A percentile compares a stretch with the other conserved stretches of the same genome.
phyloP scores from a whole-genome alignment of 352 stramenopile species.

The Lagenidium sp. region DNA sequence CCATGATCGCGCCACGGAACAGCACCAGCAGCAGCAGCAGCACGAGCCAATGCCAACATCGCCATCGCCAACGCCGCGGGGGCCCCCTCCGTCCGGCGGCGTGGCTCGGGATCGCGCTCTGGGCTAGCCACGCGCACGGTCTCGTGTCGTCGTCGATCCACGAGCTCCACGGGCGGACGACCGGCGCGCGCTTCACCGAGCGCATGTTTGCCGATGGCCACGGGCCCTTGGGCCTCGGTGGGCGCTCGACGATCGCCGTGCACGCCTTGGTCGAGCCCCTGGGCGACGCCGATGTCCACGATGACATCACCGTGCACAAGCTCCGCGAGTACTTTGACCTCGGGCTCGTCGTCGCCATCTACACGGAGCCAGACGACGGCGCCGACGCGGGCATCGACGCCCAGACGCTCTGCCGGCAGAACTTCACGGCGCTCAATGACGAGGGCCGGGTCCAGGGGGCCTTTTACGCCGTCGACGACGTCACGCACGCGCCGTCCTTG shows the following conservation, averaged over 20 bases:
- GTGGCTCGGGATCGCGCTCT: slow-evolving; percentile 17
- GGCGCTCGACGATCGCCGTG: slow-evolving; percentile 36
- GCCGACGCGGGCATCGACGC: slow-evolving; percentile 48
- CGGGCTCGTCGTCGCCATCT: slow-evolving; percentile 51
- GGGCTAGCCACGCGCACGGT: slow-evolving; percentile 14
- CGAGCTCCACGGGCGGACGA: slow-evolving; percentile 37
- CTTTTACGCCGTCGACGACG: background rate
- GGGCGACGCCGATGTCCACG: slow-evolving; percentile 37
- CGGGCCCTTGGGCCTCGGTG: slow-evolving; percentile 35
- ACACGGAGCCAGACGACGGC: slow-evolving; percentile 31
- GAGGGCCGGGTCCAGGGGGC: slow-evolving; percentile 25
- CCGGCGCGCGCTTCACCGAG: slow-evolving; percentile 59
- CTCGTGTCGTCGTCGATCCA: slow-evolving; percentile 48
- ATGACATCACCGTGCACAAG: slow-evolving; percentile 58
- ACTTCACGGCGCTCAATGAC: slow-evolving; percentile 47
- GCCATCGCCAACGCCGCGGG: too few relatives aligned
- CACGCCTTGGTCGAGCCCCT: slow-evolving; percentile 40
- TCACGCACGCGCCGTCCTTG: too few relatives aligned
- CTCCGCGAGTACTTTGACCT: slow-evolving; percentile 80
- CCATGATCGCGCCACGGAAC: too few relatives aligned
- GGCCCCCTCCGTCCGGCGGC: too few relatives aligned
- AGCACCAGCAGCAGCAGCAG: too few relatives aligned
- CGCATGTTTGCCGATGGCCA: slow-evolving; percentile 69
- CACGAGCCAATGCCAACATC: too few relatives aligned
- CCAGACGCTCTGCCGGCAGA: slow-evolving; percentile 38